Evolutionary conservation across 352 stramenopile genomes (phyloP).

Genomic region (Globisporangium takayamanum): DNA sequence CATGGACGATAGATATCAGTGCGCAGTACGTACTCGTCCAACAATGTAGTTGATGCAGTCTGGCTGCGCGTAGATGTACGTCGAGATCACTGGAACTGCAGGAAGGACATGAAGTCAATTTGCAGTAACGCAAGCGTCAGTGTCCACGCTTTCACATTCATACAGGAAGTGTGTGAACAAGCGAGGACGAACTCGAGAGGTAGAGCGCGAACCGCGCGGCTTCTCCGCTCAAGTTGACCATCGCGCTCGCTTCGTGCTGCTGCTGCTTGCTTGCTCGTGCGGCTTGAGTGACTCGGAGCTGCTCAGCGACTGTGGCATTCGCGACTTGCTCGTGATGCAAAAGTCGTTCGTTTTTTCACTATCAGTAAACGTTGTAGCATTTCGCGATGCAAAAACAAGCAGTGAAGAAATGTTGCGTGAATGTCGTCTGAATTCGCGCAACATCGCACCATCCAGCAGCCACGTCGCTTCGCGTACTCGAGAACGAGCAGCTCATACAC

Average conservation of each 20-base stretch:
- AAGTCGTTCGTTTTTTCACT: not conserved
- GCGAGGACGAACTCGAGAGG: slow-evolving; percentile 46
- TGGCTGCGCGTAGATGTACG: slow-evolving; percentile 79
- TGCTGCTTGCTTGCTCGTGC: slow-evolving; percentile 1
- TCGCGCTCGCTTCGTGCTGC: slow-evolving; percentile 11
- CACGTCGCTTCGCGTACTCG: not conserved
- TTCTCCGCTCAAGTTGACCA: slow-evolving; percentile 67
- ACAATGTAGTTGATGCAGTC: slow-evolving; percentile 83
- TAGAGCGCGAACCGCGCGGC: slow-evolving; percentile 63
- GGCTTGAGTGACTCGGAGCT: slow-evolving; percentile 7
- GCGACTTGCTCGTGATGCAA: slow-evolving; percentile 6
- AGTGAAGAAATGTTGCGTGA: not conserved
- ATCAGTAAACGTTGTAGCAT: not conserved
- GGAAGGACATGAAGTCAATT: not conserved
- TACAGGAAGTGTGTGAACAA: not conserved
- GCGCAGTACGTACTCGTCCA: slow-evolving; percentile 27
- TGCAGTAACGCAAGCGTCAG: not conserved
- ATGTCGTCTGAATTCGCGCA: not conserved
- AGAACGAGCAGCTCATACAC: not conserved
- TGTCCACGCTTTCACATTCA: not conserved
- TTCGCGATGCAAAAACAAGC: not conserved
- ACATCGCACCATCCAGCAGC: not conserved
- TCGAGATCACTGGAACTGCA: slow-evolving; percentile 70
- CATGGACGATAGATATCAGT: not conserved
- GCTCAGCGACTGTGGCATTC: slow-evolving; percentile 2